phyloP scores from a whole-genome alignment of 2,329 filamentous ascomycete species.

The Hypoxylon sp. region DNA sequence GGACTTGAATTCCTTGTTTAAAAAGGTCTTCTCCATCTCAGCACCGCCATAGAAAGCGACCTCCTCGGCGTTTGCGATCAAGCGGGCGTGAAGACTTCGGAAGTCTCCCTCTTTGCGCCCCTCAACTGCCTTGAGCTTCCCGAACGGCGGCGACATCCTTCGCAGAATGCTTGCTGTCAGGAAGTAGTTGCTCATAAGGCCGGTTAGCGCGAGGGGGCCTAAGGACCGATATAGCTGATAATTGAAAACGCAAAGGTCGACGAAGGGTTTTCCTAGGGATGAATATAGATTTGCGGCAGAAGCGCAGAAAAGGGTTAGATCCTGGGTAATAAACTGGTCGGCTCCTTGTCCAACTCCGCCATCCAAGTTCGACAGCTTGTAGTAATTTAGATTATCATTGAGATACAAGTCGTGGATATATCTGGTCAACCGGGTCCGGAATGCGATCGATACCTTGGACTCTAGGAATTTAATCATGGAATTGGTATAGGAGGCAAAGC shows the following conservation, averaged over 20 bases:
- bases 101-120: conserved; percentile 97
- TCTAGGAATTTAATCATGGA: conserved; percentile 99
- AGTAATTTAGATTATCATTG: conserved; percentile 95
- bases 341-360: conserved; percentile 92
- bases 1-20: conserved; percentile 92
- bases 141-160: conserved; percentile 92
- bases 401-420: conserved; percentile 98
- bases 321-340: conserved; percentile 98
- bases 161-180: conserved; percentile 91
- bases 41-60: conserved; percentile 97
- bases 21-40: conserved; percentile 92
- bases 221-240: conserved; percentile 95
- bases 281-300: conserved; percentile 94
- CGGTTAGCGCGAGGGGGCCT: conserved; percentile 87
- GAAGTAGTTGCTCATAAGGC: conserved; percentile 93
- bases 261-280: conserved; percentile 95
- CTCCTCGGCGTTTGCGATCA: conserved; percentile 98
- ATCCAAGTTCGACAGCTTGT: conserved; percentile 93
- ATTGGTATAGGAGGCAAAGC: conserved; percentile 96
- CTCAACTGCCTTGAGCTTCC: conserved; percentile 96
- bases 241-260: conserved; percentile 98
- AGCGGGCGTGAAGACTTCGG: conserved; percentile 86
- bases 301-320: conserved; percentile 94
- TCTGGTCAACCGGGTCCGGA: conserved; percentile 91
- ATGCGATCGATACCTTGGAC: conserved; percentile 97